These are phyloP conservation scores for Eremothecium gossypii DNA, from an alignment of 1,139 yeast genomes.

Conservation along the genomic window DNA sequence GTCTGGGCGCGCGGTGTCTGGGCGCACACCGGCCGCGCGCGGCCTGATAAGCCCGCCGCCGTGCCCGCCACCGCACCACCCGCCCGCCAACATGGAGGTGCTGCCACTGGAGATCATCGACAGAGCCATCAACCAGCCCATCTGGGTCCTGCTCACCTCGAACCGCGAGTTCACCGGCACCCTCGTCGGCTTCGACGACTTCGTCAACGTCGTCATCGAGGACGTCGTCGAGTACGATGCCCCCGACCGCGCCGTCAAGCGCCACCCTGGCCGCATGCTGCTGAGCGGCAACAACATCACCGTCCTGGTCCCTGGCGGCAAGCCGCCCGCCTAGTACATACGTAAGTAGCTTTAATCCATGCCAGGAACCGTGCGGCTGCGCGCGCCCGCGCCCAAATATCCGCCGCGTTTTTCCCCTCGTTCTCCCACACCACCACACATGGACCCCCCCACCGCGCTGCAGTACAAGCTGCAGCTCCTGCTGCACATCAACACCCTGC, in stretches of 20 bases:
- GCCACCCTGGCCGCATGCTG: slow-evolving; percentile 46
- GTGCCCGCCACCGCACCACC: too few species aligned
- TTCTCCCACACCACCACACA: neutral
- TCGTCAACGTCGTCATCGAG: slow-evolving; percentile 82
- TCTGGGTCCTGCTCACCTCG: slow-evolving; percentile 69
- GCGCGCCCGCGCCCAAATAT: neutral
- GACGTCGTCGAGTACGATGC: slow-evolving; percentile 58
- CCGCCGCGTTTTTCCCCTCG: neutral
- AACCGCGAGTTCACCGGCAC: slow-evolving; percentile 78
- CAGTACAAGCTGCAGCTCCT: slow-evolving; percentile 29
- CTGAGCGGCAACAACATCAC: slow-evolving; percentile 85
- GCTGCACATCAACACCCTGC: slow-evolving; percentile 28
- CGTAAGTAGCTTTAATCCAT: too few species aligned
- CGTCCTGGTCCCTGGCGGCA: slow-evolving; percentile 57
- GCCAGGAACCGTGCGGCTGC: too few species aligned
- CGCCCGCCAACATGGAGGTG: slow-evolving; percentile 19
- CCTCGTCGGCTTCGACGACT: slow-evolving; percentile 87
- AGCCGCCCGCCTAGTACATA: slow-evolving; percentile 5
- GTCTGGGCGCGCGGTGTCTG: too few species aligned
- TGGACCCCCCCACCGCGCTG: slow-evolving; percentile 2
- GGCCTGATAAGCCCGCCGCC: too few species aligned
- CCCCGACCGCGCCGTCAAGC: slow-evolving; percentile 35
- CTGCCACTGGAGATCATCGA: slow-evolving; percentile 84
- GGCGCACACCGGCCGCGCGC: too few species aligned
- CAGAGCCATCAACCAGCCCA: slow-evolving; percentile 70